Conservation (phyloP, 352 stramenopile species). For the Globisporangium spinosum region DNA sequence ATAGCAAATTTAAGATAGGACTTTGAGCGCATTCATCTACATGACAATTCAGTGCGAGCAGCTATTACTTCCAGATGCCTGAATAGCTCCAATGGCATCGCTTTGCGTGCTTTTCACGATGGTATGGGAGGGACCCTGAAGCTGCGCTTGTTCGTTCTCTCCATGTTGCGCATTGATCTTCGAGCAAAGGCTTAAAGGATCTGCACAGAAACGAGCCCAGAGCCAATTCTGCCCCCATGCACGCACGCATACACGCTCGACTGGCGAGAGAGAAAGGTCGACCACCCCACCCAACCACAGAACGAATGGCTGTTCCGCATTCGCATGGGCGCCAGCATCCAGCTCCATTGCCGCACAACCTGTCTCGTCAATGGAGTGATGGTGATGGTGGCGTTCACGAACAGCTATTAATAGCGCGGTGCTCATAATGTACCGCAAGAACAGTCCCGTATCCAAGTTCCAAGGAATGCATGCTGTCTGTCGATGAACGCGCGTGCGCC, state of each 20-base stretch:
- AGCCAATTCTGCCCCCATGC: background rate
- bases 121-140: too few species aligned
- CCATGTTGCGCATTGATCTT: background rate
- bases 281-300: background rate
- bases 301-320: background rate
- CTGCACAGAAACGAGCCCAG: background rate
- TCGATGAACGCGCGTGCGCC: background rate
- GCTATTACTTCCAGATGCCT: background rate
- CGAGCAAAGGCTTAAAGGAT: background rate
- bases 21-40: background rate
- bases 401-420: background rate
- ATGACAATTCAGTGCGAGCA: background rate
- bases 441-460: background rate
- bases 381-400: background rate
- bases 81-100: background rate
- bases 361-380: background rate
- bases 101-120: background rate
- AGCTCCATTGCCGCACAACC: background rate
- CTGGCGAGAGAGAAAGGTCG: constrained; percentile 1
- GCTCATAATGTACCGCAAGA: background rate
- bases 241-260: background rate
- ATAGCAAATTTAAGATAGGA: background rate
- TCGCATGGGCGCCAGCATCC: background rate
- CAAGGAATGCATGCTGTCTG: background rate
- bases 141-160: background rate